Base-by-base conservation (phyloP, 202 grass and related monocot species). In the Carex sylvatica region DNA sequence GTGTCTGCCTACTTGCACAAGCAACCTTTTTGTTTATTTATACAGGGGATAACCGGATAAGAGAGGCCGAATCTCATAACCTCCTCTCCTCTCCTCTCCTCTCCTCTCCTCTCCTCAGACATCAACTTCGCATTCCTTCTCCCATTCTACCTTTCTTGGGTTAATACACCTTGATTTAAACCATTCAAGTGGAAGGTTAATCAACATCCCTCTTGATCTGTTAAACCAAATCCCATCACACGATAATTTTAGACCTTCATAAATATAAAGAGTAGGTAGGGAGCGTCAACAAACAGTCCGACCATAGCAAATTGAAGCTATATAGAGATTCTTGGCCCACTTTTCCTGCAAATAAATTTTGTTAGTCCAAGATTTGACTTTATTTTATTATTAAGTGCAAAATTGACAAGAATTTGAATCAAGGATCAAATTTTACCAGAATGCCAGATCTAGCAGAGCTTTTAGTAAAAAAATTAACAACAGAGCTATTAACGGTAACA, bases 241-340 rank as follows among this genome's bases (percentile, higher is more conserved):
- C 46, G 68, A 54, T 82, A 80, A 80, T 47, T 80, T 62, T 38
- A 59, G 56, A 83, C 81, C 42, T 79, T 72, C 72, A 81, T 65
- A 40, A 81, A 83, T 79, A 83, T 53, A 33, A 62, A 33, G 84
- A 86, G 85, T 86, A 77, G 70, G 38, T 5, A 31, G 69, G n/a
- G 82, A 87, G 74, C 47, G 78, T 97, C 89, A 97, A 42, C 91
- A 97, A 20, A 97, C 94, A 6, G 91, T 97, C 74, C 94, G 89
- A 40, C 94, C 91, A 64, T 78, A 91, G 87, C 94, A 97, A 85
- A 97, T 90, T 24, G 94, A 97, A 72, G 94, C 94, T 62, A 97
- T 97, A 51, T 97, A 97, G 58, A 97, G 94, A 91, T 97, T 97
- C 82, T 97, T 97, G 38, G 94, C 86, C 94, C 94, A 97, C 91